These are phyloP conservation scores for Globisporangium sylvaticum DNA, from an alignment of 352 stramenopile species.

Conservation along the genomic window DNA sequence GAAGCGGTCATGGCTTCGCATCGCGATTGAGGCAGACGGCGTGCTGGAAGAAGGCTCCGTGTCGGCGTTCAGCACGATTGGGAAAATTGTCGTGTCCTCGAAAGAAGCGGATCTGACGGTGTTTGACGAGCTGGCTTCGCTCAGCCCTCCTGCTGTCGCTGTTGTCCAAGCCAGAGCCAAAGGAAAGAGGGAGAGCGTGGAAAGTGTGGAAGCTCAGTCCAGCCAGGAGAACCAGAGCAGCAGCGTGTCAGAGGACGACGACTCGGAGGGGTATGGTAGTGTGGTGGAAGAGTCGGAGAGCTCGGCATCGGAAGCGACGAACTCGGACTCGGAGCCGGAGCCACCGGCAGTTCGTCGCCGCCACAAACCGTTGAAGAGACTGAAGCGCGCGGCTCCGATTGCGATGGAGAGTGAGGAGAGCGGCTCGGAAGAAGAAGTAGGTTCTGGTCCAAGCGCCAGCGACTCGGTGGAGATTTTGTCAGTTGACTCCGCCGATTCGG, in stretches of 20 bases:
- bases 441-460: not conserved
- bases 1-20: conserved; percentile 2
- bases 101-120: not conserved
- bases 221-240: conserved; percentile 2
- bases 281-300: conserved; percentile 9
- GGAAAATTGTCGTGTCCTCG: conserved; percentile 2
- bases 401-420: not conserved
- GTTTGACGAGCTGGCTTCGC: conserved; percentile 2
- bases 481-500: not conserved
- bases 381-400: not conserved
- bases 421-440: not conserved
- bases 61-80: conserved; percentile 14
- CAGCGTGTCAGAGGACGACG: not conserved
- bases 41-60: conserved; percentile 9
- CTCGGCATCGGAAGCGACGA: not conserved
- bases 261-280: conserved; percentile 10
- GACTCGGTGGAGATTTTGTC: conserved; percentile 1
- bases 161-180: not conserved
- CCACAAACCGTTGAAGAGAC: not conserved
- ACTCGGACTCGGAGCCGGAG: not conserved
- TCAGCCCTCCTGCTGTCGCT: not conserved
- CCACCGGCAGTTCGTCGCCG: not conserved
- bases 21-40: conserved; percentile 9
- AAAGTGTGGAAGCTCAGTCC: not conserved
- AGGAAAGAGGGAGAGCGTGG: not conserved